Conservation (phyloP, 257 asterid species). For the Scutellaria minor region DNA sequence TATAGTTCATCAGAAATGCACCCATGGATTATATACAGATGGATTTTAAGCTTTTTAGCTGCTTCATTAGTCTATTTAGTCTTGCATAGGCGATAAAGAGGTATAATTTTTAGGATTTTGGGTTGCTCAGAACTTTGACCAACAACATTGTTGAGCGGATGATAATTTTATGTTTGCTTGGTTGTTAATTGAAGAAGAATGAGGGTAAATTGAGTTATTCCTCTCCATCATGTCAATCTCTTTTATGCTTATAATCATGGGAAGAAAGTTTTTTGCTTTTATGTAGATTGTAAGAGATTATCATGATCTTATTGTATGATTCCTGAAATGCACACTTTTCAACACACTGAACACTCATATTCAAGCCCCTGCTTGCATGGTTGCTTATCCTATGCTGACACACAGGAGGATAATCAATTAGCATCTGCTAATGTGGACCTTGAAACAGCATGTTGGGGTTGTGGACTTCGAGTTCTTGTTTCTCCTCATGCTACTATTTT, state of each 20-base stretch:
- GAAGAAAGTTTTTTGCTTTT: neutral
- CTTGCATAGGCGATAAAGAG: slow-evolving; percentile 1
- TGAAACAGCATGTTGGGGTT: slow-evolving; percentile 92
- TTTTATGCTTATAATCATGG: neutral
- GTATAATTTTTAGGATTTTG: slow-evolving; percentile 9
- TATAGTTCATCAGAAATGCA: slow-evolving; percentile 18
- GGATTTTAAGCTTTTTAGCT: neutral
- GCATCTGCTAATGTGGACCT: slow-evolving; percentile 53
- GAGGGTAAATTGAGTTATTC: neutral
- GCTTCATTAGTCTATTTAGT: slow-evolving; percentile 30
- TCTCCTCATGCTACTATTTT: slow-evolving; percentile 70
- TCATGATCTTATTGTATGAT: slow-evolving; percentile 9
- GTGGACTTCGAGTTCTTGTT: slow-evolving; percentile 87
- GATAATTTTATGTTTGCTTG: slow-evolving; percentile 11
- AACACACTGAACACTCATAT: slow-evolving; percentile 1
- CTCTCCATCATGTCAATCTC: neutral
- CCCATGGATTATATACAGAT: slow-evolving; percentile 7
- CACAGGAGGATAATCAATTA: slow-evolving; percentile 63
- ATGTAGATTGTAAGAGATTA: neutral
- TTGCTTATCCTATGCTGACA: slow-evolving; percentile 37
- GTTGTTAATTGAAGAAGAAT: slow-evolving; percentile 23
- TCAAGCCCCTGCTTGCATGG: neutral
- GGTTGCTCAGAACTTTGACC: neutral
- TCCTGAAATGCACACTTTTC: slow-evolving; percentile 9
- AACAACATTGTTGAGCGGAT: neutral